A percentile compares a stretch with the other conserved stretches of the same genome.
Conservation (phyloP, 768 basidiomycete species). For the Trametes villosa region DNA sequence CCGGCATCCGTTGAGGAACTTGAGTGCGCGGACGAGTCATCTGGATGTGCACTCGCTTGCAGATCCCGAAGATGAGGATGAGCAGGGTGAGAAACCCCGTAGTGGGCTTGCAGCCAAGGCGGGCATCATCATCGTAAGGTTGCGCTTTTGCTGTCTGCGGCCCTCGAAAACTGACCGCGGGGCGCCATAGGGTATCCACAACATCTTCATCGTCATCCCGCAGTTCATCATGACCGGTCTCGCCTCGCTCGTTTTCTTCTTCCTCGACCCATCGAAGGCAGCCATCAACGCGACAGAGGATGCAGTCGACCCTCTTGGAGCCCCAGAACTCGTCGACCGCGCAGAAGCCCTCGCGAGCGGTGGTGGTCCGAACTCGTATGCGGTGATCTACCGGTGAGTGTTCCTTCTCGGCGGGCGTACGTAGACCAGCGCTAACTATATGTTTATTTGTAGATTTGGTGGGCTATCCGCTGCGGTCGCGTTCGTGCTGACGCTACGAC, state of each 20-base stretch:
- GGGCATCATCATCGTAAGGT: slow-evolving; percentile 80
- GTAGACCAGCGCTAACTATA: neutral
- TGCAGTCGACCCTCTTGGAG: neutral
- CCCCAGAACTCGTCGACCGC: slow-evolving; percentile 12
- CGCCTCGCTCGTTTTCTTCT: slow-evolving; percentile 82
- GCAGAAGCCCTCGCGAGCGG: slow-evolving; percentile 31
- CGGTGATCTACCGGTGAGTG: slow-evolving; percentile 77
- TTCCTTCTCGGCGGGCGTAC: neutral
- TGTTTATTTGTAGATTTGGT: slow-evolving; percentile 48
- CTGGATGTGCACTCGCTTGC: slow-evolving; percentile 40
- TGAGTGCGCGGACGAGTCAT: slow-evolving; percentile 53
- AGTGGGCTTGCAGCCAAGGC: slow-evolving; percentile 74
- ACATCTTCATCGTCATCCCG: slow-evolving; percentile 90
- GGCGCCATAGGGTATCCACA: slow-evolving; percentile 81
- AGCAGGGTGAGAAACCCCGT: slow-evolving; percentile 26
- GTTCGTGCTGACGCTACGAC: slow-evolving; percentile 56
- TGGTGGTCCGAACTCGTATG: slow-evolving; percentile 68
- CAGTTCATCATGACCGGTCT: slow-evolving; percentile 92
- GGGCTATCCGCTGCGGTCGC: slow-evolving; percentile 59
- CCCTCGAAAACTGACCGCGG: slow-evolving; percentile 3
- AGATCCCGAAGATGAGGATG: slow-evolving; percentile 25
- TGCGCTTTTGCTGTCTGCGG: neutral
- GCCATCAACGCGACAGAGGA: slow-evolving; percentile 20
- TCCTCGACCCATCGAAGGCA: slow-evolving; percentile 71
- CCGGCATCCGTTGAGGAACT: slow-evolving; percentile 43